These are phyloP conservation scores for Echinosophora koreensis DNA, from an alignment of 306 rosid genomes.

Conservation along the genomic window DNA sequence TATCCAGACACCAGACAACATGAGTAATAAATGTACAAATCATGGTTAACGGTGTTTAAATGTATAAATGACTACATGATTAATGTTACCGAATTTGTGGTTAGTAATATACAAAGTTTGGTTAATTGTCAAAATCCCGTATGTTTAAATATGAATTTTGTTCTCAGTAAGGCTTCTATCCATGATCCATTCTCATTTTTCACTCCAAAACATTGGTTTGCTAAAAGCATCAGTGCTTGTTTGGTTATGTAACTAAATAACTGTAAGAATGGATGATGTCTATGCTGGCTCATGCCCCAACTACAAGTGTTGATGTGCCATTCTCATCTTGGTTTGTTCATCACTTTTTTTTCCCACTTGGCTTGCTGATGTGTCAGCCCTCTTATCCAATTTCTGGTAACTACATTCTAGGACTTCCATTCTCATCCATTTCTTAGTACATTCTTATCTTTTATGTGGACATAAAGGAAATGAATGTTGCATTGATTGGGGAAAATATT, in stretches of 20 bases:
- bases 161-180: background rate
- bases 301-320: slow-evolving; percentile 19
- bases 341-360: background rate
- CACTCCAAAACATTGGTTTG: background rate
- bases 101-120: no score
- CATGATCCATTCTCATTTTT: background rate
- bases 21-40: no score
- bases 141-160: no score
- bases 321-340: slow-evolving; percentile 20
- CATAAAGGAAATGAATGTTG: background rate
- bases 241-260: background rate
- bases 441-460: background rate
- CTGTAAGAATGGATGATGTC: background rate
- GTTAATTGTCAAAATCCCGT: no score
- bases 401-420: slow-evolving; percentile 29
- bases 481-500: background rate
- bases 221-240: background rate
- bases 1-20: no score
- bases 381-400: slow-evolving; percentile 5
- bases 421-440: background rate
- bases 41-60: no score
- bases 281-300: slow-evolving; percentile 1
- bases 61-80: no score
- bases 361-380: background rate
- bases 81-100: no score